Evolutionary conservation across 202 grass and related monocot genomes (phyloP), one percentile per base, ranked within the genome.

Genomic region (Musa balbisiana): DNA sequence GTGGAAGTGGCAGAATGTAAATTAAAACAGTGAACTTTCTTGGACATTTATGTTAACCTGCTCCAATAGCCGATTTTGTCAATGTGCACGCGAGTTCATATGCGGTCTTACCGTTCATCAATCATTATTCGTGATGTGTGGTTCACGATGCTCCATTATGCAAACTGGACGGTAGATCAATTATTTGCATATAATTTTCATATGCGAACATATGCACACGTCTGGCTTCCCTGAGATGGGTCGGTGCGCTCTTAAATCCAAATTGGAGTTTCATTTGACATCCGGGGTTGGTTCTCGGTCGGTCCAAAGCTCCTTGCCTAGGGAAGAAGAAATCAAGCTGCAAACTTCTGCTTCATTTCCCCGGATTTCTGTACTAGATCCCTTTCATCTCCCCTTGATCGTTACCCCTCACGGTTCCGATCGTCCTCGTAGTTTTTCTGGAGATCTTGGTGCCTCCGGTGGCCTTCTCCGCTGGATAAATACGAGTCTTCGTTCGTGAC

Each of bases 211-310:
- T 0, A 20, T 29, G 9, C 1, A 26, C 63, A 27, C 11, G 6
- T 10, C 29, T 13, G 62, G 4, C 9, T 43, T 51, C 23, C 25
- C 52, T 16, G 51, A 6, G 19, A 3, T 0, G 26, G 49, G 10
- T 10, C 77, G 14, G 25, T 29, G 66, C 19, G 3, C 20, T 69
- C 64, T 79, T 79, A 79, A 79, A 69, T 79, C 52, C 19, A 49
- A 51, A 9, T 70, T 9, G 14, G 67, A 77, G 63, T 64, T 58
- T 74, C 9, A 27, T 87, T 87, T 71, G 22, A 75, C 58, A 82
- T 83, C 82, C 85, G 84, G 70, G 73, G 52, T 67, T 85, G 80
- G 80, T 74, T 85, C 85, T 15, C 67, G 24, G 23, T 23, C 22
- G 51, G 52, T 64, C 52, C 23, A 15, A 13, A n/a, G 62, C 62